Evolutionary conservation across 2,329 filamentous ascomycete species (phyloP).

Genomic region (Aspergillus ustus): DNA sequence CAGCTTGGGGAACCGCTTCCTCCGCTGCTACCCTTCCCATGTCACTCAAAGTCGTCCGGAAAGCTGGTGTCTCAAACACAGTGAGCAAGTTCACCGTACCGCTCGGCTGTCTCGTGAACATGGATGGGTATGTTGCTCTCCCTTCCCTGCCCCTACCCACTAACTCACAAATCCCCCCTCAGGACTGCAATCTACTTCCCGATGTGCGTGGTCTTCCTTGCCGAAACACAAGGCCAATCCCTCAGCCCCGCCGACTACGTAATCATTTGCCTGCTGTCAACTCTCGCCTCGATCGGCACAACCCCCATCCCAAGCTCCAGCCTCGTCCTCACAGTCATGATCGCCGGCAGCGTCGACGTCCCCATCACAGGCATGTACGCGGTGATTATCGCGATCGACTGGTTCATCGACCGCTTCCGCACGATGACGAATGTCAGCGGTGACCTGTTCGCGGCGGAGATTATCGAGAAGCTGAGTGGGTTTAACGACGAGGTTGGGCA

Average conservation of each 20-base stretch:
- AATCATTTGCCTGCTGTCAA: slow-evolving; percentile 12
- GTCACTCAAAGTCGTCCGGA: neutral
- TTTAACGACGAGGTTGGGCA: slow-evolving; percentile 1
- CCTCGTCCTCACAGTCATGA: slow-evolving; percentile 14
- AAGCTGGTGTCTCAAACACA: slow-evolving; percentile 8
- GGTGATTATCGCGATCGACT: slow-evolving; percentile 14
- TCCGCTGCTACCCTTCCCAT: slow-evolving; percentile 13
- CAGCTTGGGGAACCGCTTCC: slow-evolving; percentile 10
- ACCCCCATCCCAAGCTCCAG: slow-evolving; percentile 14
- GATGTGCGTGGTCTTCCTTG: slow-evolving; percentile 13
- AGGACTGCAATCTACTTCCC: slow-evolving; percentile 18
- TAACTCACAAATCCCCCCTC: neutral
- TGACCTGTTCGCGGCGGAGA: slow-evolving; percentile 6
- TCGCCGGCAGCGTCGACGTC: slow-evolving; percentile 14
- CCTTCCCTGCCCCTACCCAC: neutral
- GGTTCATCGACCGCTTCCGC: slow-evolving; percentile 15
- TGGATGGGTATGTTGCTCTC: slow-evolving; percentile 8
- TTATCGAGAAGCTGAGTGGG: slow-evolving; percentile 10
- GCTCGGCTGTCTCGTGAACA: slow-evolving; percentile 14
- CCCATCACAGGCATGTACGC: slow-evolving; percentile 14
- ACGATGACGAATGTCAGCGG: slow-evolving; percentile 12
- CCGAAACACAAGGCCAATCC: slow-evolving; percentile 9
- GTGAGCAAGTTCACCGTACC: slow-evolving; percentile 9
- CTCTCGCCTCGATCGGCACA: slow-evolving; percentile 13
- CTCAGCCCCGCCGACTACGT: slow-evolving; percentile 10